Base-by-base conservation (phyloP, 2,329 filamentous ascomycete genomes). In the Podosphaera xanthii region DNA sequence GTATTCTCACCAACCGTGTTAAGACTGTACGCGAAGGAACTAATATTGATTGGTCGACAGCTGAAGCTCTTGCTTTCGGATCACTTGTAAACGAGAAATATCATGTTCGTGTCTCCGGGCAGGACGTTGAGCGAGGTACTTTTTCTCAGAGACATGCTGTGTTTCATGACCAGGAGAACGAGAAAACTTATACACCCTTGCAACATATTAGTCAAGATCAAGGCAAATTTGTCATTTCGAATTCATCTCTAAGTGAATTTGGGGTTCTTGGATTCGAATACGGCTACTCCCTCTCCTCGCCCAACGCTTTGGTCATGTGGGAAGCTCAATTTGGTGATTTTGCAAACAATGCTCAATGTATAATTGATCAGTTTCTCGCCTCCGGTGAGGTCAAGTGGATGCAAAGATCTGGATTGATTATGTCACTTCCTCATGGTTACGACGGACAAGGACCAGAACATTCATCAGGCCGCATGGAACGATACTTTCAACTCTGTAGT, bases 241-340 rank as follows among this genome's bases (percentile, higher is more conserved):
- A 98, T 79, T 98, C 92, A 35, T 97, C 91, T 10, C 79, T 83
- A 67, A 81, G 78, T 67, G 76, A 83, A 72, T 80, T 79, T 59
- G 77, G 76, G 67, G 86, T 82, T 62, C 86, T 98, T 62, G 92
- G 92, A 59, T 98, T 98, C 71, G 92, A 98, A 74, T 98, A 98
- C 69, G 92, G 92, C 62, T 98, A 98, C 77, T 98, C 92, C 2
- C 76, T 98, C 62, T 94, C 90, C 35, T 97, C 92, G 36, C 92
- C 92, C 60, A 94, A 96, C 70, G 91, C 92, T 44, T 81, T 98
- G 34, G 91, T 98, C 67, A 94, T 98, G 83, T 98, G 92, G 92
- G 92, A 98, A 75, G 92, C 92, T 44, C 92, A 98, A 73, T 98
- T 98, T 69, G 92, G 92, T 77, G 92, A 98, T 74, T 98, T 98